Evolutionary conservation across 2,329 filamentous ascomycete genomes (phyloP).

Genomic region (Escovopsis weberi): DNA sequence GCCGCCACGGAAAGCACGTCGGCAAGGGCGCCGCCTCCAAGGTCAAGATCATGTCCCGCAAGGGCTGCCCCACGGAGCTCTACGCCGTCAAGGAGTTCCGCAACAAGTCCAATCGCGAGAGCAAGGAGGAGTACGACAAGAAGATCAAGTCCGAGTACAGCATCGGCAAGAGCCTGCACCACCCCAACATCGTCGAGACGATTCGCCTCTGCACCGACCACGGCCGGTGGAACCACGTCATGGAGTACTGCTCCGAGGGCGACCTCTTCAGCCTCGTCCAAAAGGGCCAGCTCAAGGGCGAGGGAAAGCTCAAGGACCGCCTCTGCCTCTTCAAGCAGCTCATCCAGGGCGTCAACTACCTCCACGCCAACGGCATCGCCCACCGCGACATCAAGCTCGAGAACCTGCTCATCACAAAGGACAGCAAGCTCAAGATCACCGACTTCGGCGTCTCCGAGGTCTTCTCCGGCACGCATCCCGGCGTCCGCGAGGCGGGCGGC

Average conservation of each 20-base stretch:
- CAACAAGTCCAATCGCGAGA: conserved; percentile 54
- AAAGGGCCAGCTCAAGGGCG: conserved; percentile 50
- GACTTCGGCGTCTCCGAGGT: conserved; percentile 86
- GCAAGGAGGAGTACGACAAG: conserved; percentile 60
- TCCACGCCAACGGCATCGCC: conserved; percentile 73
- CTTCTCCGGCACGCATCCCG: conserved; percentile 69
- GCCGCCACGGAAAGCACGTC: conserved; percentile 58
- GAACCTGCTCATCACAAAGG: conserved; percentile 64
- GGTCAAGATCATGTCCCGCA: conserved; percentile 66
- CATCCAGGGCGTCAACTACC: conserved; percentile 64
- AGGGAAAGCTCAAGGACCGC: conserved; percentile 53
- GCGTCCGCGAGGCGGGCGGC: conserved; percentile 55
- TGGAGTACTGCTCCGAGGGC: conserved; percentile 79
- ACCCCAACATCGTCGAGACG: conserved; percentile 78
- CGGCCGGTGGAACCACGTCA: conserved; percentile 75
- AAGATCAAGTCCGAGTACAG: conserved; percentile 88
- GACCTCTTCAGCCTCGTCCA: conserved; percentile 66
- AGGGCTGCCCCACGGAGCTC: conserved; percentile 47
- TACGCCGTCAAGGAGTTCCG: conserved; percentile 86
- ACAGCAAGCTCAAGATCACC: conserved; percentile 77
- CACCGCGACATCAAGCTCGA: conserved; percentile 87
- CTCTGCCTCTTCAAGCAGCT: conserved; percentile 84
- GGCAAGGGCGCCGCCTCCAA: conserved; percentile 74
- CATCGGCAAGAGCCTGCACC: conserved; percentile 71
- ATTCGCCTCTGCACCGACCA: conserved; percentile 60